phyloP scores from a whole-genome alignment of 768 basidiomycete genomes.

The Suillus clintonianus region DNA sequence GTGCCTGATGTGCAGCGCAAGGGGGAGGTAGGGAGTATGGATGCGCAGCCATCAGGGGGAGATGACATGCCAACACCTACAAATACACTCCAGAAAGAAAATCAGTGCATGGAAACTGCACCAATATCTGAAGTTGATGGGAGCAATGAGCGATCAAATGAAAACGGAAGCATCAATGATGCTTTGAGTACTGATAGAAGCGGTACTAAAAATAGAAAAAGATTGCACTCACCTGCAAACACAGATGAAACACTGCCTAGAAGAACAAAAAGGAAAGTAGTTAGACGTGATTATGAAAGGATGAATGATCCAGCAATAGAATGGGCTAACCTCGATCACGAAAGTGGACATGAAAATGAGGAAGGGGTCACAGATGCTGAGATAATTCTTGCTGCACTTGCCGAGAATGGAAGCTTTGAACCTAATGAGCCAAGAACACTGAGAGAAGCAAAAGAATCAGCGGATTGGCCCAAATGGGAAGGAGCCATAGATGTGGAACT shows the following conservation, averaged over 20 bases:
- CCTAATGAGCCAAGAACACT: background rate
- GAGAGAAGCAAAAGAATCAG: background rate
- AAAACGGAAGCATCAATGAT: too few species aligned
- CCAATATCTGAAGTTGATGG: too few species aligned
- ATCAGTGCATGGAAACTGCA: too few species aligned
- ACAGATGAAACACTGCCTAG: background rate
- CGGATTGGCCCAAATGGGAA: slow-evolving; percentile 4
- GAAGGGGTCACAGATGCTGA: background rate
- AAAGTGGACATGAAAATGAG: background rate
- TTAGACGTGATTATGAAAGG: background rate
- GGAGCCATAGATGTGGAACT: slow-evolving; percentile 2
- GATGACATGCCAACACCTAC: too few species aligned
- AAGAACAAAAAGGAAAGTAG: background rate
- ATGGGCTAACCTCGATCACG: background rate
- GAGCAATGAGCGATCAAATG: too few species aligned
- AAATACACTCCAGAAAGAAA: too few species aligned
- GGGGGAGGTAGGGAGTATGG: too few species aligned
- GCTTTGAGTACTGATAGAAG: too few species aligned
- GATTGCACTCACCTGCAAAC: too few species aligned
- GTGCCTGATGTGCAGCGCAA: too few species aligned
- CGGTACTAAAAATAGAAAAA: too few species aligned
- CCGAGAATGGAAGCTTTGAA: background rate
- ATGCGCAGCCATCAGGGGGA: too few species aligned
- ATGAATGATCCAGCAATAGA: background rate
- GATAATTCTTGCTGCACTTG: background rate